phyloP scores from a whole-genome alignment of 768 basidiomycete genomes.

The Pholiota molesta region DNA sequence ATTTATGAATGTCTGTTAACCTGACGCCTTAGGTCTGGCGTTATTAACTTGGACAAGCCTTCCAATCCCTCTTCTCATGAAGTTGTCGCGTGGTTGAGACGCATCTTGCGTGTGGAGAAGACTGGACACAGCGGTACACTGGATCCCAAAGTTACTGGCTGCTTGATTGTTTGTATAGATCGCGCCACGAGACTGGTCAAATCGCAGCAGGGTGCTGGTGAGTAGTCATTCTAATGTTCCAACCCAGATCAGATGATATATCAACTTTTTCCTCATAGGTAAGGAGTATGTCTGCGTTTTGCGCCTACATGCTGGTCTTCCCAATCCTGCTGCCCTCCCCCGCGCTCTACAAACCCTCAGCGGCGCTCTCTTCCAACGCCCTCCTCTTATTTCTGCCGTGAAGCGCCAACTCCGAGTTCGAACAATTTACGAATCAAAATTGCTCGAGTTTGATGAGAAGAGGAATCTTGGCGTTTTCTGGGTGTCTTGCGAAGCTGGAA shows the following conservation, averaged over 20 bases:
- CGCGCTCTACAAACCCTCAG: constrained; percentile 96
- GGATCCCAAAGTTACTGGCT: constrained; percentile 99
- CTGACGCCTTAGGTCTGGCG: constrained; percentile 74
- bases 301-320: constrained; percentile 83
- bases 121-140: constrained; percentile 99
- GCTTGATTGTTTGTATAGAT: constrained; percentile 98
- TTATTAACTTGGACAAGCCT: constrained; percentile 99
- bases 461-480: constrained; percentile 96
- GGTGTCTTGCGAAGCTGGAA: constrained; percentile 98
- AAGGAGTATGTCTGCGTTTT: constrained; percentile 99
- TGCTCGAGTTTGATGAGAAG: constrained; percentile 97
- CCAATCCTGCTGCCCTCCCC: constrained; percentile 83
- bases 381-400: constrained; percentile 97
- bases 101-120: constrained; percentile 97
- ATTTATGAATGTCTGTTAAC: constrained; percentile 3
- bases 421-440: constrained; percentile 94
- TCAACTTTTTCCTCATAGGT: constrained; percentile 45
- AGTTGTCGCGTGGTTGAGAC: constrained; percentile 97
- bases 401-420: constrained; percentile 97
- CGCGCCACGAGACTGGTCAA: constrained; percentile 97
- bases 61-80: constrained; percentile 99
- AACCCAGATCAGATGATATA: background rate
- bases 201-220: constrained; percentile 97
- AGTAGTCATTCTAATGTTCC: constrained; percentile 16
- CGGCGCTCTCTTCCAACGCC: constrained; percentile 98